A percentile compares a stretch with the other conserved stretches of the same genome.
Conservation (phyloP, 441 rosid species). For the Pelargonium myrrhifolium region DNA sequence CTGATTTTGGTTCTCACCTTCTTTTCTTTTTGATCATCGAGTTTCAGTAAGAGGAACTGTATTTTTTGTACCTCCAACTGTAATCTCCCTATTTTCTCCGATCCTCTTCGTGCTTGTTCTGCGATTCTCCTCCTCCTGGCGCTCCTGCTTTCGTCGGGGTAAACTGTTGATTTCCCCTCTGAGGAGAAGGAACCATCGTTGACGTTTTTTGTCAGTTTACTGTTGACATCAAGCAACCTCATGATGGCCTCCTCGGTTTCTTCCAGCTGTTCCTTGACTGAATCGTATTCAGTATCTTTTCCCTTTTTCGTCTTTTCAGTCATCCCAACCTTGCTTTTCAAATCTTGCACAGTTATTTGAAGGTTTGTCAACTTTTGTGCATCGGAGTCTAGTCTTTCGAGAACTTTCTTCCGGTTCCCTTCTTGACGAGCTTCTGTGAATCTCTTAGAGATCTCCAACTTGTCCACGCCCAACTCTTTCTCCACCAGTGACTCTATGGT, state of each 20-base stretch:
- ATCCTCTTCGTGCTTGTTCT: constrained; percentile 73
- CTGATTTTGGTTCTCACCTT: constrained; percentile 36
- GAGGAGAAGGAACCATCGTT: constrained; percentile 37
- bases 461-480: constrained; percentile 68
- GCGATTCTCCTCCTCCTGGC: constrained; percentile 39
- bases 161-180: constrained; percentile 38
- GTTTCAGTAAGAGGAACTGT: constrained; percentile 61
- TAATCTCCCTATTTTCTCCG: constrained; percentile 77
- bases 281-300: constrained; percentile 51
- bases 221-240: constrained; percentile 53
- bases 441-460: constrained; percentile 54
- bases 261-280: constrained; percentile 61
- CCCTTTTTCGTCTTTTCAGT: constrained; percentile 55
- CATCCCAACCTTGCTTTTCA: constrained; percentile 62
- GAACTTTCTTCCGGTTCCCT: constrained; percentile 54
- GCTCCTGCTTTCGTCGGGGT: constrained; percentile 40
- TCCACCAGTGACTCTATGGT: constrained; percentile 54
- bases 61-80: constrained; percentile 87
- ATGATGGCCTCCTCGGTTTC: constrained; percentile 65
- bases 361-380: constrained; percentile 74
- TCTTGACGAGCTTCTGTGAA: constrained; percentile 51
- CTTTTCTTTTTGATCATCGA: constrained; percentile 57
- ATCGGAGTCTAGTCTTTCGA: constrained; percentile 85
- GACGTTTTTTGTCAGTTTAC: constrained; percentile 42
- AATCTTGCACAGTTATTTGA: constrained; percentile 67